Percentiles rank a stretch among this genome's conserved stretches.
These are phyloP conservation scores for Sporothrix humicola DNA, from an alignment of 2,329 filamentous ascomycete genomes.

Conservation along the genomic window DNA sequence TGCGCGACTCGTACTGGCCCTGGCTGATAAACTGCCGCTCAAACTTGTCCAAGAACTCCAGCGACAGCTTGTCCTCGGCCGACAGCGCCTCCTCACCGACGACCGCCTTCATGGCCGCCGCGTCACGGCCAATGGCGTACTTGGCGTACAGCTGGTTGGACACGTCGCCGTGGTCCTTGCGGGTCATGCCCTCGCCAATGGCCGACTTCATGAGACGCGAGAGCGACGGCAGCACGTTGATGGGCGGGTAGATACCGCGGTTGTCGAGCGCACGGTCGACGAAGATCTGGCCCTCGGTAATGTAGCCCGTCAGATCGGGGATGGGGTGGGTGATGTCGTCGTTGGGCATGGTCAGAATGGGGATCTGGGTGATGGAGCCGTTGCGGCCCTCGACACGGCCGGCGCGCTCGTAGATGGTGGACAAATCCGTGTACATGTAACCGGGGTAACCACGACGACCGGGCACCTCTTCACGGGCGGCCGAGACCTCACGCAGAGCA, in stretches of 20 bases:
- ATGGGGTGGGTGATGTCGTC: slow-evolving; percentile 99
- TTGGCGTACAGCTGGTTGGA: slow-evolving; percentile 99
- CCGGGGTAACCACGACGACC: slow-evolving; percentile 99
- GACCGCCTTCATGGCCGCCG: slow-evolving; percentile 98
- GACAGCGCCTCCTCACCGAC: slow-evolving; percentile 97
- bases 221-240: slow-evolving; percentile 96
- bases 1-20: slow-evolving; percentile 87
- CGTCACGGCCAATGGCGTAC: slow-evolving; percentile 98
- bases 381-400: slow-evolving; percentile 97
- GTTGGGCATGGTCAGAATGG: slow-evolving; percentile 99
- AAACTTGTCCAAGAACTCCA: slow-evolving; percentile 98
- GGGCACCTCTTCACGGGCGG: slow-evolving; percentile 96
- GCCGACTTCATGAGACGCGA: slow-evolving; percentile 99
- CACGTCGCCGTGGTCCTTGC: slow-evolving; percentile 96
- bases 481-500: slow-evolving; percentile 96
- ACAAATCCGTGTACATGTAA: slow-evolving; percentile 99
- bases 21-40: slow-evolving; percentile 94
- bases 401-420: slow-evolving; percentile 98
- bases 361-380: slow-evolving; percentile 98
- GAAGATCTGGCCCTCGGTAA: slow-evolving; percentile 98
- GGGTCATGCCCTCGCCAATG: slow-evolving; percentile 95
- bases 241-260: slow-evolving; percentile 97
- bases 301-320: slow-evolving; percentile 97
- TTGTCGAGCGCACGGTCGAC: slow-evolving; percentile 92
- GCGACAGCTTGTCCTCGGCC: slow-evolving; percentile 94